Percentiles rank a stretch among this genome's conserved stretches.
Evolutionary conservation across 345 rosid genomes (phyloP).

Genomic region (Eucalyptus pumila): DNA sequence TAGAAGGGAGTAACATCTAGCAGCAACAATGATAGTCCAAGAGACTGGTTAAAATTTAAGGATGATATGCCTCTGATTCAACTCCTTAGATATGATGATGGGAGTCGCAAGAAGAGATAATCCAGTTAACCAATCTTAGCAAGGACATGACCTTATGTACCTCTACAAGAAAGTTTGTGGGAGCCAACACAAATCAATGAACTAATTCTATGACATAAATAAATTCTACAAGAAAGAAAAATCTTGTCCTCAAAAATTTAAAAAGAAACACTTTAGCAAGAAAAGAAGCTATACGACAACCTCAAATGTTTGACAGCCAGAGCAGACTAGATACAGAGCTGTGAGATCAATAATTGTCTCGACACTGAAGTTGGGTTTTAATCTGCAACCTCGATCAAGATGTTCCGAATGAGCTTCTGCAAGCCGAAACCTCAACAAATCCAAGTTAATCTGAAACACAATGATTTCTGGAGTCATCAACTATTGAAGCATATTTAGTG

Average conservation of each 20-base stretch:
- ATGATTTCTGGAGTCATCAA: background rate
- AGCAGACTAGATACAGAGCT: conserved; percentile 62
- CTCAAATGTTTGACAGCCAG: conserved; percentile 56
- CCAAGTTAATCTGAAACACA: conserved; percentile 41
- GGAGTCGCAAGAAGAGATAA: background rate
- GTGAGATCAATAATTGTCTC: conserved; percentile 45
- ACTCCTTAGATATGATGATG: background rate
- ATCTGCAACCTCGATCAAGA: conserved; percentile 60
- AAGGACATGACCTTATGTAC: background rate
- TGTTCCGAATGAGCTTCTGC: conserved; percentile 64
- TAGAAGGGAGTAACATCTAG: background rate
- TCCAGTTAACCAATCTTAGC: background rate
- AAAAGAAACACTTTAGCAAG: background rate
- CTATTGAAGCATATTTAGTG: background rate
- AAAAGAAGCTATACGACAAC: conserved; percentile 29
- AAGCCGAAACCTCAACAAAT: conserved; percentile 30
- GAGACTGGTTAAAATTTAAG: background rate
- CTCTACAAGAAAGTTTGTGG: background rate
- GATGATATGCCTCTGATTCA: background rate
- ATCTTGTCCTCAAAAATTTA: background rate
- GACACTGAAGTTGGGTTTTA: conserved; percentile 46
- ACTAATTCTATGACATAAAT: background rate
- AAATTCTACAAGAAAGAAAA: background rate
- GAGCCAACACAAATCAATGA: background rate
- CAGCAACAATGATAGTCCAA: background rate